Evolutionary conservation across 2,329 filamentous ascomycete species (phyloP), one percentile per base, ranked within the genome.

Genomic region (Hypoxylon sp.): DNA sequence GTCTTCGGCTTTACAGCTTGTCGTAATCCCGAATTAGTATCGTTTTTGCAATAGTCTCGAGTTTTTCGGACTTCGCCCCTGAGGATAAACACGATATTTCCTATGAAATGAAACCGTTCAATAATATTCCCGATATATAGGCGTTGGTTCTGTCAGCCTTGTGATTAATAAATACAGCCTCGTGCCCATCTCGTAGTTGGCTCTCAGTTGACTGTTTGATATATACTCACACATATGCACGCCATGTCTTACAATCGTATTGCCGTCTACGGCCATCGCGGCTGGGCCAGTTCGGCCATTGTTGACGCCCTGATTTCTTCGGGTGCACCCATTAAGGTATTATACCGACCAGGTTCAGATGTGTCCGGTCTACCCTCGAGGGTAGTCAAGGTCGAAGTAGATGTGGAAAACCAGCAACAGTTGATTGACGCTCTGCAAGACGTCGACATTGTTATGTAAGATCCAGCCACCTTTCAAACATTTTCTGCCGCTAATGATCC

Each of bases 241-340:
- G 75, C 11, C 27, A 72, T 74, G 69, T 55, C 70, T 1, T 71
- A 63, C 43, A 76, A 76, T 59, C 72, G 73, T 4, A 75, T 77
- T 19, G 75, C 74, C 4, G 61, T 76, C 7, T 74, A 76, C 29
- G 74, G 74, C 9, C 73, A 74, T 29, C 69, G 73, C 9, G 73
- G 74, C 19, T 75, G 73, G 72, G 73, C 58, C 7, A 73, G 74
- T 30, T 74, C 72, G 1, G 61, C 68, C 1, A 74, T 77, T 6
- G 53, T 71, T 39, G 60, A 63, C 3, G 70, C 71, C 4, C 67
- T 76, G 5, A 56, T 68, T 5, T 63, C 73, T 14, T 71, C 73
- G 0, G 68, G 71, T 3, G 75, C 74, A 7, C 69, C 72, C 1
- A 48, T 74, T 30, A 76, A 60, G 21, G 66, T 75, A 6, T 52